Evolutionary conservation across 768 basidiomycete species (phyloP).

Genomic region (Lentinula boryana): DNA sequence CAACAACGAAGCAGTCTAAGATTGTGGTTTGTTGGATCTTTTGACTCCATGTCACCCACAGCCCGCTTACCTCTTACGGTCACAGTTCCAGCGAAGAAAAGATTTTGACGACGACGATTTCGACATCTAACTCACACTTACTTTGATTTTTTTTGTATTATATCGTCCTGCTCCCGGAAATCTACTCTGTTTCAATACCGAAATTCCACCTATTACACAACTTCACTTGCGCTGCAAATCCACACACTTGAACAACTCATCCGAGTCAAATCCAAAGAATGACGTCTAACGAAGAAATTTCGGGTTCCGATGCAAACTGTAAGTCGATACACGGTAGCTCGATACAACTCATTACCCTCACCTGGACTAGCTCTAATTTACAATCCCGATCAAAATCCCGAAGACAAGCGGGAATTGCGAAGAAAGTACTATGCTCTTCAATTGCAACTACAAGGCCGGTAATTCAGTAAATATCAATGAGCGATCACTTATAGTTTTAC

Average conservation of each 20-base stretch:
- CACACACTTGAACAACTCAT: not conserved
- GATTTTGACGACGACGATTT: conserved; percentile 67
- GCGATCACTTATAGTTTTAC: conserved; percentile 21
- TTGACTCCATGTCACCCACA: not conserved
- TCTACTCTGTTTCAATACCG: not conserved
- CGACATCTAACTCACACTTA: conserved; percentile 32
- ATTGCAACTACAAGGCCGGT: conserved; percentile 57
- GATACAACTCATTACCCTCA: not conserved
- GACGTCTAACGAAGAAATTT: not conserved
- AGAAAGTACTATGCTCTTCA: conserved; percentile 67
- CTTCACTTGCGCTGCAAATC: not conserved
- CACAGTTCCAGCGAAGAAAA: conserved; percentile 59
- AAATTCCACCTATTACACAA: not conserved
- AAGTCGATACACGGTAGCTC: not conserved
- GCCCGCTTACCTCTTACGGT: conserved; percentile 1
- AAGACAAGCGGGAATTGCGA: conserved; percentile 69
- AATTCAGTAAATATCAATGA: conserved; percentile 25
- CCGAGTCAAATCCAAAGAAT: not conserved
- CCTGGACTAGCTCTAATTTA: conserved; percentile 29
- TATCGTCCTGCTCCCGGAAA: not conserved
- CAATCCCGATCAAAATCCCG: conserved; percentile 81
- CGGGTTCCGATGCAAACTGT: not conserved
- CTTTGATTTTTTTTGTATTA: not conserved
- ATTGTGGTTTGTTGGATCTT: conserved; percentile 39
- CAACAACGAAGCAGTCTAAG: conserved; percentile 47